These are phyloP conservation scores for Paraphoma chrysanthemicola DNA, from an alignment of 2,329 filamentous ascomycete species.

Conservation along the genomic window DNA sequence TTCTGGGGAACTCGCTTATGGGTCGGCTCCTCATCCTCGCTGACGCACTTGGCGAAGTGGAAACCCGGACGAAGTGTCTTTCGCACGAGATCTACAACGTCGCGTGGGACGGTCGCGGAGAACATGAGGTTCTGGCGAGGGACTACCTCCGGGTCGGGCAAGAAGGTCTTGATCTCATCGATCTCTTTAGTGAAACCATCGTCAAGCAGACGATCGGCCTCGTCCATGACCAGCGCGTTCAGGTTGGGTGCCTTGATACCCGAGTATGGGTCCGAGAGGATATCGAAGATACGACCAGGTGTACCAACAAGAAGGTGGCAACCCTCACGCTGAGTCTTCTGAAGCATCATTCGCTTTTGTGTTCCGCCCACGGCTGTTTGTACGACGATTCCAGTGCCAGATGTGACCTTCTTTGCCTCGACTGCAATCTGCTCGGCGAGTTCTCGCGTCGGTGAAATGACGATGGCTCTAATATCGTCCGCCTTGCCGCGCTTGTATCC, in stretches of 20 bases:
- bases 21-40: constrained; percentile 80
- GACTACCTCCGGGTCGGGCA: constrained; percentile 69
- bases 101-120: constrained; percentile 87
- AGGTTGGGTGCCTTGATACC: constrained; percentile 70
- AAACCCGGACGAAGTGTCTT: constrained; percentile 81
- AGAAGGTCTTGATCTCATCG: constrained; percentile 52
- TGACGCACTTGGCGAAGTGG: constrained; percentile 89
- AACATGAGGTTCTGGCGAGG: constrained; percentile 92
- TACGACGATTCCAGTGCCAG: constrained; percentile 70
- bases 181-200: constrained; percentile 60
- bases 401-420: constrained; percentile 75
- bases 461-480: constrained; percentile 64
- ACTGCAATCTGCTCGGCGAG: constrained; percentile 69
- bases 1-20: constrained; percentile 86
- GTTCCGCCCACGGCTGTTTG: constrained; percentile 92
- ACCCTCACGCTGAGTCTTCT: constrained; percentile 72
- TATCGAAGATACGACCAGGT: constrained; percentile 84
- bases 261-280: constrained; percentile 70
- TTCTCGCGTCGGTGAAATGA: constrained; percentile 69
- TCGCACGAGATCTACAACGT: constrained; percentile 81
- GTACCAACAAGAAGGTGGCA: constrained; percentile 92
- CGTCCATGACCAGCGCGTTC: constrained; percentile 67
- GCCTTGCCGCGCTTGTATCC: constrained; percentile 51
- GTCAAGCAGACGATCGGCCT: constrained; percentile 72
- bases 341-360: constrained; percentile 73